Evolutionary conservation across 768 basidiomycete genomes (phyloP).

Genomic region (Leccinum longicurvipes): DNA sequence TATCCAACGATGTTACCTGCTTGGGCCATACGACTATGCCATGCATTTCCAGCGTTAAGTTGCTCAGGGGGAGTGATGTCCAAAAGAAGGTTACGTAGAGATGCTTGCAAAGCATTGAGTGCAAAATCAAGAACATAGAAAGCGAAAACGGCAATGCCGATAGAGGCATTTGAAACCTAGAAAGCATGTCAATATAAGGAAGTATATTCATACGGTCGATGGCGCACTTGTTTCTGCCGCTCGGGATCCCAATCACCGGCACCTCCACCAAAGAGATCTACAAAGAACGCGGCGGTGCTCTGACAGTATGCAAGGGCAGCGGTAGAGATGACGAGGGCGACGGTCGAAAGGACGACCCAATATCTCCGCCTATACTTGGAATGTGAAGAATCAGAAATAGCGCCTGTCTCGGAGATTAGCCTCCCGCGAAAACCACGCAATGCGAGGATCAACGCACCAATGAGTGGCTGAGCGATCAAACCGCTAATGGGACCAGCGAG

Average conservation of each 20-base stretch:
- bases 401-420: slow-evolving; percentile 49
- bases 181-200: background rate
- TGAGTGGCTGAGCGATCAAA: slow-evolving; percentile 93
- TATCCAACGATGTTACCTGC: slow-evolving; percentile 96
- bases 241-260: slow-evolving; percentile 87
- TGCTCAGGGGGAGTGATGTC: slow-evolving; percentile 89
- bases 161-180: slow-evolving; percentile 68
- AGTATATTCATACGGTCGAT: background rate
- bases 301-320: slow-evolving; percentile 81
- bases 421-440: background rate
- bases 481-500: slow-evolving; percentile 93
- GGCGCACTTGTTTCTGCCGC: slow-evolving; percentile 54
- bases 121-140: slow-evolving; percentile 97
- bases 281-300: slow-evolving; percentile 65
- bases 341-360: slow-evolving; percentile 90
- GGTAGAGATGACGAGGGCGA: slow-evolving; percentile 74
- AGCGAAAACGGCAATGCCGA: slow-evolving; percentile 80
- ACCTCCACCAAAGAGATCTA: slow-evolving; percentile 73
- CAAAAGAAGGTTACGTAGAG: slow-evolving; percentile 87
- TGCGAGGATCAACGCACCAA: slow-evolving; percentile 51
- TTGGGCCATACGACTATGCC: slow-evolving; percentile 96
- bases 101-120: slow-evolving; percentile 93
- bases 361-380: slow-evolving; percentile 89
- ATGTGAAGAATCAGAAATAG: slow-evolving; percentile 90
- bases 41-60: slow-evolving; percentile 92